A percentile compares a stretch with the other conserved stretches of the same genome.
phyloP scores from a whole-genome alignment of 1,139 yeast genomes.

The Arxiozyma telluris region DNA sequence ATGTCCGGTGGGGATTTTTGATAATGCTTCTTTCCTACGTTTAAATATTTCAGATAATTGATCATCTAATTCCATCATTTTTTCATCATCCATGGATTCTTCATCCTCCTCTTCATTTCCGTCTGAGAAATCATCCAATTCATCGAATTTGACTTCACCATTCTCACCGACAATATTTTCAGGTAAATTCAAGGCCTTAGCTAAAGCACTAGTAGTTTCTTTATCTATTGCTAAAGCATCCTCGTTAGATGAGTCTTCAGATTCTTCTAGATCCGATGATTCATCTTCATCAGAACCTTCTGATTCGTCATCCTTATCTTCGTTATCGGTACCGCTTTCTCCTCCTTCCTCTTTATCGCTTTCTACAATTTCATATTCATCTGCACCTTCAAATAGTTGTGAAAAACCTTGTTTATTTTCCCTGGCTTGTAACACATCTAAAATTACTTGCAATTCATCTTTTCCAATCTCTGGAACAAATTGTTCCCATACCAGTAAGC shows the following conservation, averaged over 20 bases:
- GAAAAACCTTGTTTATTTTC: constrained; percentile 82
- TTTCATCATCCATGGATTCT: constrained; percentile 85
- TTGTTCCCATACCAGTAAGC: constrained; percentile 69
- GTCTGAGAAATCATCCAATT: constrained; percentile 41
- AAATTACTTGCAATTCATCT: constrained; percentile 48
- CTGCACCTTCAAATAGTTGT: constrained; percentile 60
- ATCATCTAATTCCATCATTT: constrained; percentile 91
- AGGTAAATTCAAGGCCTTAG: constrained; percentile 69
- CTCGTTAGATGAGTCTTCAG: constrained; percentile 21
- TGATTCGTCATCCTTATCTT: constrained; percentile 40
- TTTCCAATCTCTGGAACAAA: constrained; percentile 41
- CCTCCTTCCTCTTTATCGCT: constrained; percentile 77
- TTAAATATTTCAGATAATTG: constrained; percentile 77
- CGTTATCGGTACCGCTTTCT: constrained; percentile 52
- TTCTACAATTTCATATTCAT: constrained; percentile 54
- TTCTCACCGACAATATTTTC: constrained; percentile 38
- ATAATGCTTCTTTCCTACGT: constrained; percentile 60
- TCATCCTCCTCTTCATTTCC: constrained; percentile 52
- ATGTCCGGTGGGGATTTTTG: constrained; percentile 47
- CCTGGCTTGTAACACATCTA: constrained; percentile 59
- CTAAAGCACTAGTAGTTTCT: constrained; percentile 60
- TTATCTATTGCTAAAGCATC: constrained; percentile 36
- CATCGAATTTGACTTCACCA: constrained; percentile 44
- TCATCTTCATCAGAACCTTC: constrained; percentile 32
- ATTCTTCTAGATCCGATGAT: constrained; percentile 17